These are phyloP conservation scores for Sporothrix mexicana DNA, from an alignment of 2,329 filamentous ascomycete genomes.

Conservation along the genomic window DNA sequence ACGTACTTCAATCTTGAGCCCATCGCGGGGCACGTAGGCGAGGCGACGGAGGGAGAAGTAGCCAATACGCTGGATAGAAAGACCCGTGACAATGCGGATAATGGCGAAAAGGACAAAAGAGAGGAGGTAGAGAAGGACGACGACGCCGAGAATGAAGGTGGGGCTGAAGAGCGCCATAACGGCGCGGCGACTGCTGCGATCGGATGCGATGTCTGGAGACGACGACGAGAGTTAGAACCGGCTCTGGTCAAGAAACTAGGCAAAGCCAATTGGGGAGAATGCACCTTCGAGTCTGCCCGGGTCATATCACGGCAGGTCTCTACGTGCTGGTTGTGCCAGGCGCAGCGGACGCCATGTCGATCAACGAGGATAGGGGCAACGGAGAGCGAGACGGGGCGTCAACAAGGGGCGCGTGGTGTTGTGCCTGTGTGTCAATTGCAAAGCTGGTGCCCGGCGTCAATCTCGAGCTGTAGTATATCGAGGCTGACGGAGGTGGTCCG, in stretches of 20 bases:
- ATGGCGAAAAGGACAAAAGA: conserved; percentile 95
- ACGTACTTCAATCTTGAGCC: conserved; percentile 85
- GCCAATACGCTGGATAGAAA: conserved; percentile 94
- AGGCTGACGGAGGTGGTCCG: neutral
- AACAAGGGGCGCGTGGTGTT: neutral
- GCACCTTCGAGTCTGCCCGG: conserved; percentile 28
- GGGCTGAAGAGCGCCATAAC: conserved; percentile 71
- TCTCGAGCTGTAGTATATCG: neutral
- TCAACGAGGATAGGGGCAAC: conserved; percentile 11
- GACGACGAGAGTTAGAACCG: neutral
- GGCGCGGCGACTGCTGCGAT: conserved; percentile 26
- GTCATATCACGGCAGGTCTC: conserved; percentile 32
- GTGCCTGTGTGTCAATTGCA: neutral
- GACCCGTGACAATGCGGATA: conserved; percentile 86
- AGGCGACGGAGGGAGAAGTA: conserved; percentile 91
- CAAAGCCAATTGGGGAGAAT: neutral
- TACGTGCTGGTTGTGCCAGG: conserved; percentile 26
- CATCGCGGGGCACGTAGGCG: conserved; percentile 87
- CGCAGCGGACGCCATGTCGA: conserved; percentile 32
- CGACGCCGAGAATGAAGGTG: conserved; percentile 83
- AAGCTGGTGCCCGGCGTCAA: too few relatives aligned
- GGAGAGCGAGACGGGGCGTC: neutral
- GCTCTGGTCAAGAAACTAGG: neutral
- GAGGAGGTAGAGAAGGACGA: conserved; percentile 85
- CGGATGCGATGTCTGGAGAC: conserved; percentile 1